Evolutionary conservation across 805 yeast species (phyloP).

Genomic region (Hanseniaspora occidentalis): DNA sequence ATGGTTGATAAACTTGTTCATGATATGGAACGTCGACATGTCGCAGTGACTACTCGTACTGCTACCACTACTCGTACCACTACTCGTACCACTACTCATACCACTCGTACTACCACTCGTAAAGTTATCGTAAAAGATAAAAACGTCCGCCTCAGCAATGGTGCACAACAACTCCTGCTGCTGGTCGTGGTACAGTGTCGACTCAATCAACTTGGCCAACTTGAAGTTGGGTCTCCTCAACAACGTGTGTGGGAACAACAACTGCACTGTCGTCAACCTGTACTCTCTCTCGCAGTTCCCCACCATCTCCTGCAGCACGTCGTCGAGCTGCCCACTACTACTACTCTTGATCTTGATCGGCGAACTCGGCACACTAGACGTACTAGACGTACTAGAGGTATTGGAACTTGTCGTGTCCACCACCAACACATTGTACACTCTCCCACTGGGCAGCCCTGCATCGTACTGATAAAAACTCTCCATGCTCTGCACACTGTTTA

Average conservation of each 20-base stretch:
- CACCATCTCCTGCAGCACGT: too few species aligned
- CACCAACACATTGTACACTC: too few species aligned
- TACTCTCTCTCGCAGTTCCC: not conserved
- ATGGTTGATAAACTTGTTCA: conserved; percentile 12
- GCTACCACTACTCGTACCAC: conserved; percentile 6
- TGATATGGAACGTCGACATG: conserved; percentile 14
- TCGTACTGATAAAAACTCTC: not conserved
- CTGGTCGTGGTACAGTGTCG: conserved; percentile 10
- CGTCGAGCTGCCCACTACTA: too few species aligned
- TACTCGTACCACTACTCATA: conserved; percentile 7
- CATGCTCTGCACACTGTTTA: not conserved
- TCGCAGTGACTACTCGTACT: conserved; percentile 14
- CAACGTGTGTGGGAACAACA: conserved; percentile 22
- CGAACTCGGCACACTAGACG: too few species aligned
- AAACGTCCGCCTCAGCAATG: conserved; percentile 10
- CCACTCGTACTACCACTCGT: not conserved
- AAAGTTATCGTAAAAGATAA: conserved; percentile 19
- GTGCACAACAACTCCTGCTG: conserved; percentile 10
- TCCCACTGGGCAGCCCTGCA: not conserved
- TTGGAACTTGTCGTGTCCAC: too few species aligned
- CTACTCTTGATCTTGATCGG: too few species aligned
- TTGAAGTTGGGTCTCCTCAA: conserved; percentile 20
- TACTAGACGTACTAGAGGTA: too few species aligned
- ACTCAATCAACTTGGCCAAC: conserved; percentile 15
- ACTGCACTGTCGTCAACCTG: conserved; percentile 10